Percentiles rank a stretch among this genome's conserved stretches.
Evolutionary conservation across 2,329 filamentous ascomycete species (phyloP).

Genomic region (Pestalotiopsis sp.): DNA sequence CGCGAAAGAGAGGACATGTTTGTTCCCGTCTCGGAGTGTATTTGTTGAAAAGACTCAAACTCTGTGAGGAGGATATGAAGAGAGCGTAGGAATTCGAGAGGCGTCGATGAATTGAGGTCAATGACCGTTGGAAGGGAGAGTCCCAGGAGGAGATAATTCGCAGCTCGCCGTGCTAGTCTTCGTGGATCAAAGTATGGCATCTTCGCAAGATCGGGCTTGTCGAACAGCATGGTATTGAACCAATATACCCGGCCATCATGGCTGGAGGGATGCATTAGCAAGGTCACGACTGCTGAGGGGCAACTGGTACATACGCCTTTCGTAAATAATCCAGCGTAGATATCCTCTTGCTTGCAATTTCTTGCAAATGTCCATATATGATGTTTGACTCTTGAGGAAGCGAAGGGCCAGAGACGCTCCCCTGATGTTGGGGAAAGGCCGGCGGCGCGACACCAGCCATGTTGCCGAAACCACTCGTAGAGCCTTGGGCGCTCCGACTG

Average conservation of each 20-base stretch:
- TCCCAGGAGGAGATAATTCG: conserved; percentile 90
- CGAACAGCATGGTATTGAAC: conserved; percentile 97
- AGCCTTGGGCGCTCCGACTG: conserved; percentile 39
- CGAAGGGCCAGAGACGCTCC: background rate
- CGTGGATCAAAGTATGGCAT: conserved; percentile 85
- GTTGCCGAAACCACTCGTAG: conserved; percentile 32
- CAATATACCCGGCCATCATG: conserved; percentile 95
- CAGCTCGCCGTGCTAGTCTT: conserved; percentile 86
- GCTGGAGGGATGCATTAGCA: conserved; percentile 45
- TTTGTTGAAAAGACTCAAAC: conserved; percentile 90
- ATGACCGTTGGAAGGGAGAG: conserved; percentile 88
- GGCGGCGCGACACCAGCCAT: conserved; percentile 25
- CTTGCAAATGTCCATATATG: conserved; percentile 72
- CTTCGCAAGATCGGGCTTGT: conserved; percentile 75
- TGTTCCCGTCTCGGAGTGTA: conserved; percentile 77
- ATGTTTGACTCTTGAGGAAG: conserved; percentile 42
- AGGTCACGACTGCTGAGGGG: background rate
- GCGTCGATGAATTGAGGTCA: conserved; percentile 79
- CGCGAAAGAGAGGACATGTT: conserved; percentile 71
- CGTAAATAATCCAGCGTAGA: conserved; percentile 90
- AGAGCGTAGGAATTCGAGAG: conserved; percentile 84
- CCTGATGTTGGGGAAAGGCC: conserved; percentile 12
- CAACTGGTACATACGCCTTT: conserved; percentile 71
- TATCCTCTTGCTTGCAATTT: conserved; percentile 88
- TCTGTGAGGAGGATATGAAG: conserved; percentile 85